Evolutionary conservation across 2,329 filamentous ascomycete genomes (phyloP), one percentile per base, ranked within the genome.

Genomic region (Fonsecaea erecta): DNA sequence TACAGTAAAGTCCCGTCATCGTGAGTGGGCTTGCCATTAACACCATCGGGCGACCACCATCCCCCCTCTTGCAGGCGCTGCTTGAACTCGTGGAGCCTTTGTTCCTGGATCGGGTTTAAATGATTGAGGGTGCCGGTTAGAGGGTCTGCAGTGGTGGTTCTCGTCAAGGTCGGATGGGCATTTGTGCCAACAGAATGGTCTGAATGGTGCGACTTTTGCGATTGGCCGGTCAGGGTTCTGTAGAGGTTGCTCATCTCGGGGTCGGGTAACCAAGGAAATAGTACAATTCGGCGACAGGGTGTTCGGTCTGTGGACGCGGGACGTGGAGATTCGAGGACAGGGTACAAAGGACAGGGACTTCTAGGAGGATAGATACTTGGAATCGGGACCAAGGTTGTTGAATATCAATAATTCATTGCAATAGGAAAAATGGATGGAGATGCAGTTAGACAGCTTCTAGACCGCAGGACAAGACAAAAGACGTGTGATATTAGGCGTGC

Each of bases 41-140:
- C 62, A 30, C 71, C 68, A 37, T 72, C 73, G 8, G 77, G 75
- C 26, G 74, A 78, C 69, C 82, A 82, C 69, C 82, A 83, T 8
- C 86, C 88, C 69, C 88, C 85, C 73, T 91, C 83, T 69, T 84
- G 80, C 35, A 91, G 84, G 40, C 90, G 75, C 11, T 76, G 75
- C 81, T 93, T 96, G 83, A 97, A 96, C 48, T 86, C 83, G 26
- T 79, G 77, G 57, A 97, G 82, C 18, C 88, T 86, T 32, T 83
- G 79, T 70, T 88, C 84, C 79, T 97, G 90, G 57, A 85, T 82
- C 21, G 84, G 80, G 28, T 82, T 91, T 66, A 97, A 83, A 77
- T 94, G 89, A 55, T 92, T 89, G 52, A 94, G 81, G 76, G 96
- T 93, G n/a, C 92, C 93, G 9, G 74, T 74, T 40, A 68, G 60